Conservation (phyloP, 1,284 basidiomycete species). For the Thecaphora frezii region DNA sequence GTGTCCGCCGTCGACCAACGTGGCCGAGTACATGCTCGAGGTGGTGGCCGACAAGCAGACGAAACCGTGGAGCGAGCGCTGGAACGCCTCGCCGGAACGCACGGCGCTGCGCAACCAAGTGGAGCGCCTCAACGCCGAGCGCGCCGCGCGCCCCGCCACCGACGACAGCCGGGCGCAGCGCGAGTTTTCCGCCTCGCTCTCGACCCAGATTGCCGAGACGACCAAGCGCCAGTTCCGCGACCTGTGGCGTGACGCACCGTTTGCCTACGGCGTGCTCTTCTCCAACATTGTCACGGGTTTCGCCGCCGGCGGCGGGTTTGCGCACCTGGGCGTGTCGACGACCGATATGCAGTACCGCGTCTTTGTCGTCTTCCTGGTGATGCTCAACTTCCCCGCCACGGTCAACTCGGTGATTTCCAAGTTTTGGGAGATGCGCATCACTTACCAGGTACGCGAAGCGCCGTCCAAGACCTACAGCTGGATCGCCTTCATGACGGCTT, state of each 20-base stretch:
- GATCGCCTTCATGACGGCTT: constrained; percentile 34
- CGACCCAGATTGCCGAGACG: constrained; percentile 65
- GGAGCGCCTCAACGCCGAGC: constrained; percentile 59
- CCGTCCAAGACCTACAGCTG: constrained; percentile 47
- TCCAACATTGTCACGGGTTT: constrained; percentile 59
- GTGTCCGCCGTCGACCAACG: constrained; percentile 38
- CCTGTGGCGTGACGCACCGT: constrained; percentile 71
- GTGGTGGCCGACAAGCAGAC: constrained; percentile 37
- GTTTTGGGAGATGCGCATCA: constrained; percentile 44
- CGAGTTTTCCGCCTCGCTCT: constrained; percentile 66
- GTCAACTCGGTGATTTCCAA: constrained; percentile 46
- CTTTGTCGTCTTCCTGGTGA: constrained; percentile 32
- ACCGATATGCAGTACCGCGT: constrained; percentile 31
- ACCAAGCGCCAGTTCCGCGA: constrained; percentile 65
- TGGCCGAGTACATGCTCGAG: constrained; percentile 59
- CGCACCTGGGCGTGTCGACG: constrained; percentile 18
- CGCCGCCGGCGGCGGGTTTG: constrained; percentile 39
- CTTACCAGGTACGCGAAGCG: constrained; percentile 39
- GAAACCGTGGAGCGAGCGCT: constrained; percentile 35
- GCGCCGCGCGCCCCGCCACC: constrained; percentile 25
- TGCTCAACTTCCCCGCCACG: constrained; percentile 43
- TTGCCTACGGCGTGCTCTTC: constrained; percentile 73
- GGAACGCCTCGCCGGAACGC: constrained; percentile 60
- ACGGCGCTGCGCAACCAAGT: constrained; percentile 61
- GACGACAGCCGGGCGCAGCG: constrained; percentile 53